A percentile compares a stretch with the other conserved stretches of the same genome.
These are phyloP conservation scores for Lyophyllum semitale DNA, from an alignment of 768 basidiomycete genomes.

Conservation along the genomic window DNA sequence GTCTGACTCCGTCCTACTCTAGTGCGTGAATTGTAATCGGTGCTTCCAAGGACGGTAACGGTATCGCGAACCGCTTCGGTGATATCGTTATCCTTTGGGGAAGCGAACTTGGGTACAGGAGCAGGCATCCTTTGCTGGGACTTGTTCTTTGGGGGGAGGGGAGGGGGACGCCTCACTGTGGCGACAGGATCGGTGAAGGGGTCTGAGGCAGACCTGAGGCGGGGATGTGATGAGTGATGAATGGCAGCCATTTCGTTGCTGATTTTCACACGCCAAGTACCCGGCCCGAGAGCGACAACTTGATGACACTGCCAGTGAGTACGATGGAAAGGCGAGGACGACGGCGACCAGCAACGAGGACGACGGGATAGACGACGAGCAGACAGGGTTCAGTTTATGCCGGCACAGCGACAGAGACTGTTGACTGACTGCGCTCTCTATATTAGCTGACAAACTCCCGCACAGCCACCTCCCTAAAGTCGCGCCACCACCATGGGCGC, in stretches of 20 bases:
- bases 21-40: constrained; percentile 41
- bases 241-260: constrained; percentile 34
- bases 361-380: neutral
- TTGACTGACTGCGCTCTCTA: neutral
- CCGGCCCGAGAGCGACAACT: neutral
- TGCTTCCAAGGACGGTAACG: constrained; percentile 50
- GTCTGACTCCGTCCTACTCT: constrained; percentile 65
- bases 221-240: constrained; percentile 30
- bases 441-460: neutral
- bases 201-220: constrained; percentile 51
- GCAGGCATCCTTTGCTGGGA: constrained; percentile 33
- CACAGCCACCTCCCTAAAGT: neutral
- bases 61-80: constrained; percentile 71
- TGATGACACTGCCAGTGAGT: neutral
- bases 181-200: constrained; percentile 48
- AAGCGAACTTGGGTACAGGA: constrained; percentile 25
- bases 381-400: too few relatives aligned
- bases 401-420: neutral
- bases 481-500: constrained; percentile 23
- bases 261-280: constrained; percentile 34
- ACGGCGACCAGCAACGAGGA: neutral
- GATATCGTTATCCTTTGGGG: constrained; percentile 44
- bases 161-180: constrained; percentile 28
- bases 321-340: neutral
- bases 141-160: constrained; percentile 37